These are phyloP conservation scores for Penicillium sp. DNA, from an alignment of 2,329 filamentous ascomycete species.

Conservation along the genomic window DNA sequence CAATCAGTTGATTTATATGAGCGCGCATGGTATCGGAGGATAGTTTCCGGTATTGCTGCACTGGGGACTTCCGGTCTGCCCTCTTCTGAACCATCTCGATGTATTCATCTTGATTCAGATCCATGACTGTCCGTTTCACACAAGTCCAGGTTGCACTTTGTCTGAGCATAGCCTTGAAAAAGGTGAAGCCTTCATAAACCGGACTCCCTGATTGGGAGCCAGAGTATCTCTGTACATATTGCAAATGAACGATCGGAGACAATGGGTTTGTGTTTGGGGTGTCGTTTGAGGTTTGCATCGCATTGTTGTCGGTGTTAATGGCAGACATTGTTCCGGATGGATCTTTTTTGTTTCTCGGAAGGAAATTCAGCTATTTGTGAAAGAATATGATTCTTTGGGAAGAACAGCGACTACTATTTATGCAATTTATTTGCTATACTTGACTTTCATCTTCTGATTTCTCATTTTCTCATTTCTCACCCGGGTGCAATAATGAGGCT, in stretches of 20 bases:
- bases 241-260: not conserved
- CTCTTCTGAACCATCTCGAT: conserved; percentile 32
- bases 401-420: not conserved
- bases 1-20: conserved; percentile 39
- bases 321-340: not conserved
- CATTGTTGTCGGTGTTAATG: not conserved
- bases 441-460: not conserved
- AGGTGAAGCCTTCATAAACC: conserved; percentile 37
- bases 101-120: conserved; percentile 35
- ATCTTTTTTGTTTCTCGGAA: not conserved
- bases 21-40: conserved; percentile 27
- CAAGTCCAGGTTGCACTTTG: conserved; percentile 34
- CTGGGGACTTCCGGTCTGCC: conserved; percentile 28
- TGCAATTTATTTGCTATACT: not conserved
- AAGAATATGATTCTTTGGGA: not conserved
- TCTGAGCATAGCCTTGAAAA: conserved; percentile 34
- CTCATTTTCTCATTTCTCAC: not conserved
- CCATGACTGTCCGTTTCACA: conserved; percentile 32
- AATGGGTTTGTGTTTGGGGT: not conserved
- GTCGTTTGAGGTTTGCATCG: not conserved
- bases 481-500: conserved; percentile 1
- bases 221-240: not conserved
- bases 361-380: no score
- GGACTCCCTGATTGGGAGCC: conserved; percentile 7
- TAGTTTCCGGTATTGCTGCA: conserved; percentile 33